These are phyloP conservation scores for Vitis labrusca DNA, from an alignment of 164 flowering plant genomes.

Conservation along the genomic window DNA sequence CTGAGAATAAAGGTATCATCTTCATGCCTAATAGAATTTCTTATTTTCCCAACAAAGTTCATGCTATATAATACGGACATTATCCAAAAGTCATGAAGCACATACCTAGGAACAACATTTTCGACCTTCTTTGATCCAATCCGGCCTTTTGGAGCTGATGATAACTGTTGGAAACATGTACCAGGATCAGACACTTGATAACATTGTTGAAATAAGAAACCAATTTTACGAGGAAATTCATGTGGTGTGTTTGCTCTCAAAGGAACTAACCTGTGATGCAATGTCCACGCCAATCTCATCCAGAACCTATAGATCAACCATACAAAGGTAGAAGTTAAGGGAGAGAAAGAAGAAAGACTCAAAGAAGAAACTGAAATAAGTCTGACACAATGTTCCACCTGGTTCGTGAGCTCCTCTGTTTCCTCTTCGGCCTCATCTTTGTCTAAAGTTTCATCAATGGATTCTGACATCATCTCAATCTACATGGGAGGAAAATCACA, in stretches of 20 bases:
- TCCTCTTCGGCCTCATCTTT: conserved; percentile 97
- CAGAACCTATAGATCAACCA: conserved; percentile 52
- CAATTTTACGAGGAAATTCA: background rate
- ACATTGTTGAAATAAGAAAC: background rate
- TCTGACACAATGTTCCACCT: conserved; percentile 34
- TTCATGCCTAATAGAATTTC: no score
- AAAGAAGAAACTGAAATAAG: background rate
- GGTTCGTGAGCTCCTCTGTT: conserved; percentile 92
- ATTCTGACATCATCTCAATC: conserved; percentile 95
- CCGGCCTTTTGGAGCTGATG: conserved; percentile 90
- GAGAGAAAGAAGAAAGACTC: background rate
- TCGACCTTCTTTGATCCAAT: conserved; percentile 66
- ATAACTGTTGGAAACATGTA: conserved; percentile 48
- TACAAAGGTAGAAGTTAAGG: background rate
- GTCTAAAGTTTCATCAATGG: conserved; percentile 89
- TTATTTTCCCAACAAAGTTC: no score
- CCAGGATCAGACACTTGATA: background rate
- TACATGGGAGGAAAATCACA: conserved; percentile 19
- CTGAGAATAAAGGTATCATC: no score
- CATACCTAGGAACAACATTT: conserved; percentile 45
- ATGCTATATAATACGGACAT: no score
- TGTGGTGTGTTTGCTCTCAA: background rate
- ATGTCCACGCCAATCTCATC: conserved; percentile 96
- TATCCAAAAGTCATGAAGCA: background rate
- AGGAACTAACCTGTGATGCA: conserved; percentile 80